Conservation (phyloP, 371 early-diverging fungal species). For the Lichtheimia ornata region DNA sequence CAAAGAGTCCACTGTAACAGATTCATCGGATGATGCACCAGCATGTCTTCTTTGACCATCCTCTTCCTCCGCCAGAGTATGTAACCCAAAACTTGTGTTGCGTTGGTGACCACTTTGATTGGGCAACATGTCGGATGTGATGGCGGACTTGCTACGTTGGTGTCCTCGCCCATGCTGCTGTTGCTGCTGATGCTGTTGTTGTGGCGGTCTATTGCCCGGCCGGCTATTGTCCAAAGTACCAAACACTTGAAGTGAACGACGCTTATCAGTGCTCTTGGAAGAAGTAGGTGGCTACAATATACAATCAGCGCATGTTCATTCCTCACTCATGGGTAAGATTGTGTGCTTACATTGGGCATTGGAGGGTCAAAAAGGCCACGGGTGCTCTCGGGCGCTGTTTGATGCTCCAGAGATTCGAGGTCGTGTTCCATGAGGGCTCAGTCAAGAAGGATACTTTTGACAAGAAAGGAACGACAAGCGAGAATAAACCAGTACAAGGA, state of each 20-base stretch:
- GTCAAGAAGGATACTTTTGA: background rate
- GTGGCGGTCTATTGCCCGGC: slow-evolving; percentile 2
- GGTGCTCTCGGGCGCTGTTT: slow-evolving; percentile 57
- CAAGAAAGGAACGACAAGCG: slow-evolving; percentile 27
- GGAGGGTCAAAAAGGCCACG: slow-evolving; percentile 53
- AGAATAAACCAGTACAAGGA: slow-evolving; percentile 22
- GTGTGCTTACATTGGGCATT: slow-evolving; percentile 25
- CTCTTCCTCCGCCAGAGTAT: slow-evolving; percentile 35
- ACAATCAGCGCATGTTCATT: too few relatives aligned
- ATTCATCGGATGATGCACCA: slow-evolving; percentile 13
- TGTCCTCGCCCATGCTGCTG: slow-evolving; percentile 30
- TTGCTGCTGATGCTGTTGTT: slow-evolving; percentile 16
- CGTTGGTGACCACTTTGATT: slow-evolving; percentile 29
- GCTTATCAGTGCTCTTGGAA: slow-evolving; percentile 10
- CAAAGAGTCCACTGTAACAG: slow-evolving; percentile 44
- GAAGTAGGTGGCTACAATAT: background rate
- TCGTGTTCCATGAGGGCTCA: slow-evolving; percentile 27
- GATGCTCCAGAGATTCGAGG: slow-evolving; percentile 49
- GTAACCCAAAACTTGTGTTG: slow-evolving; percentile 31
- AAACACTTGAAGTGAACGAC: slow-evolving; percentile 12
- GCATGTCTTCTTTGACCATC: slow-evolving; percentile 11
- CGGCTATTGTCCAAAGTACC: slow-evolving; percentile 4
- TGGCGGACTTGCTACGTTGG: slow-evolving; percentile 42
- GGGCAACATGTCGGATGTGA: slow-evolving; percentile 38
- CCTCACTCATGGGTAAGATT: background rate